Evolutionary conservation across 2,329 filamentous ascomycete species (phyloP).

Genomic region (Fusarium sp.): DNA sequence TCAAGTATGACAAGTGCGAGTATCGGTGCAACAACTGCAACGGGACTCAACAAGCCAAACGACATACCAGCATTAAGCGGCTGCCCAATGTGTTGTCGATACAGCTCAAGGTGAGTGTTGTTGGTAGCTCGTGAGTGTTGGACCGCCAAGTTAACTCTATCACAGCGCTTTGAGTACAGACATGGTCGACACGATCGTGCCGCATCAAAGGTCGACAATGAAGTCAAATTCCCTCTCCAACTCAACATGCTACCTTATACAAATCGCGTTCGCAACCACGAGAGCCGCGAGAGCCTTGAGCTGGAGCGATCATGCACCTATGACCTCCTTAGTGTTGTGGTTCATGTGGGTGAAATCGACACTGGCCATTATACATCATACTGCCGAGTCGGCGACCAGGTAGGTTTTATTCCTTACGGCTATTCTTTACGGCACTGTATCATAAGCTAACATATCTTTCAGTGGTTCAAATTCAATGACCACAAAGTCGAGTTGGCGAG

Average conservation of each 20-base stretch:
- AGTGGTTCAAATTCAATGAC: slow-evolving; percentile 98
- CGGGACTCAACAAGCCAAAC: slow-evolving; percentile 80
- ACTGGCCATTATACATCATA: slow-evolving; percentile 95
- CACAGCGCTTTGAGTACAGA: slow-evolving; percentile 78
- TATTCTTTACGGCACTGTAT: neutral
- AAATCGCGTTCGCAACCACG: slow-evolving; percentile 67
- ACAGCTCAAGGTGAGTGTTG: slow-evolving; percentile 80
- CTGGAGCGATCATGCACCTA: slow-evolving; percentile 78
- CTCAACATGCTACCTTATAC: slow-evolving; percentile 94
- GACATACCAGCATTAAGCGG: slow-evolving; percentile 85
- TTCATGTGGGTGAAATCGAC: slow-evolving; percentile 93
- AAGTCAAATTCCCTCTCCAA: slow-evolving; percentile 85
- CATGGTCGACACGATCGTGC: slow-evolving; percentile 72
- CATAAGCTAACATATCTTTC: slow-evolving; percentile 29
- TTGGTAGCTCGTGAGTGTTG: neutral
- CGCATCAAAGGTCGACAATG: slow-evolving; percentile 88
- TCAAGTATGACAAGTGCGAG: slow-evolving; percentile 86
- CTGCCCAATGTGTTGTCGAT: slow-evolving; percentile 91
- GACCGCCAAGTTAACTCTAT: slow-evolving; percentile 2
- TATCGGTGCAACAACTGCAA: slow-evolving; percentile 88
- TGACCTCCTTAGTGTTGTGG: slow-evolving; percentile 88
- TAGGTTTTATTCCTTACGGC: slow-evolving; percentile 30
- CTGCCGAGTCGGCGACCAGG: slow-evolving; percentile 80
- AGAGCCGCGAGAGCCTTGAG: slow-evolving; percentile 66
- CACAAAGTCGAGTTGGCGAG: slow-evolving; percentile 88